Percentiles rank a stretch among this genome's conserved stretches.
Conservation (phyloP, 176 grass and related monocot genomes). For the Alloteropsis semialata region DNA sequence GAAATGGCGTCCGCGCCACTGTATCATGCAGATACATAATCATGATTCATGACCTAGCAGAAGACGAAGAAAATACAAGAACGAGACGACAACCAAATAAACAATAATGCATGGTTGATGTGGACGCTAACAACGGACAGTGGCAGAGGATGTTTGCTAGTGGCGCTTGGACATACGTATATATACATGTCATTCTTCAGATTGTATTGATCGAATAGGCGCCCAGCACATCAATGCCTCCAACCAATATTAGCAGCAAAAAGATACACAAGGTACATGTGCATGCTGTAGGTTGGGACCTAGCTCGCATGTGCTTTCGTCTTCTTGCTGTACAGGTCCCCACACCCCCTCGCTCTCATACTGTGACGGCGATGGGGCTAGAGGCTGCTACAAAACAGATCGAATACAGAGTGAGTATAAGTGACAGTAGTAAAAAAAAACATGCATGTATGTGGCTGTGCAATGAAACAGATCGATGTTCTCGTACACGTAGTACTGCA, state of each 20-base stretch:
- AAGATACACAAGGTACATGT: conserved; percentile 15
- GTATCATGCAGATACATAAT: neutral
- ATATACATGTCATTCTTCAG: neutral
- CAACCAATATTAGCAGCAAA: conserved; percentile 1
- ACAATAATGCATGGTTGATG: conserved; percentile 4
- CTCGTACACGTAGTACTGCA: too few relatives aligned
- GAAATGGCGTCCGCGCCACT: neutral
- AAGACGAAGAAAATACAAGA: conserved; percentile 8
- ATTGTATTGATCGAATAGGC: neutral
- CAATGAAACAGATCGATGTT: too few relatives aligned
- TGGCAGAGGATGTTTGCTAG: conserved; percentile 24
- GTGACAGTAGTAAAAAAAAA: neutral
- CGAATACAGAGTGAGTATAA: neutral
- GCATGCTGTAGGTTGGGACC: neutral
- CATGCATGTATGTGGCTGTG: too few relatives aligned
- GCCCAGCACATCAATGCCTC: neutral
- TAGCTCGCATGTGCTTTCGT: neutral
- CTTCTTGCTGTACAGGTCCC: conserved; percentile 20
- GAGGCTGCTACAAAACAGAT: neutral
- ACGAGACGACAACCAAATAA: conserved; percentile 13
- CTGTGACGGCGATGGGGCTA: neutral
- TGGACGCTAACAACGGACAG: conserved; percentile 16
- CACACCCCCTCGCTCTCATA: neutral
- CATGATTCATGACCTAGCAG: neutral
- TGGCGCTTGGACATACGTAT: neutral